Evolutionary conservation across 129 eudicot species (phyloP), one percentile per base, ranked within the genome.

Genomic region (Chrysanthemum seticuspe): DNA sequence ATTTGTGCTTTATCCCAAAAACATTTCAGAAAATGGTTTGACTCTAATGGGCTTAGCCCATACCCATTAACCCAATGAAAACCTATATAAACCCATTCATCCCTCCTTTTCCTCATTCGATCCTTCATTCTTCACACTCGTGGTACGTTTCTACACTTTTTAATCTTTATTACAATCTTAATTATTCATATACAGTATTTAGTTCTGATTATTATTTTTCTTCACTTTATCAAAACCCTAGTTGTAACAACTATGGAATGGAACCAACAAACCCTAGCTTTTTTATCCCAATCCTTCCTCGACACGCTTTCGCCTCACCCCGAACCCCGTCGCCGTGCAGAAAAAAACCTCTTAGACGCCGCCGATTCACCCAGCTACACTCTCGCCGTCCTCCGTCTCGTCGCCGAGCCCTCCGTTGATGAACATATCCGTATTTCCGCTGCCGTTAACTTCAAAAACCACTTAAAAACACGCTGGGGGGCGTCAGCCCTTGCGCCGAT

Each of bases 301-400:
- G 86, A 86, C 75, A 94, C 98, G 0, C 97, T 94, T 70, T 94
- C 98, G 9, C 97, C 96, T 21, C 84, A 53, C n/a, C 86, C 91
- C 1, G 92, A 82, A 58, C 96, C 96, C 49, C 92, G 97, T 36
- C 92, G 89, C 74, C 83, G 75, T 5, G 97, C 98, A 53, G 97
- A 90, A 78, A 73, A 88, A 1, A 80, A 83, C 70, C 87, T 90
- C 27, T 78, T 90, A 36, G 91, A 83, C 66, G 96, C 96, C 14
- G 78, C 97, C 18, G 85, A 86, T 62, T 54, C 57, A 1, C 89
- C 89, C 1, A 94, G 88, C 82, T 94, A 84, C 73, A 97, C 85
- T 47, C 87, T 94, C 10, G 93, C 96, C 45, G 97, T 93, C 13
- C 97, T 93, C 74, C 95, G 89, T 12, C 90, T 93, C 10, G 82